A percentile compares a stretch with the other conserved stretches of the same genome.
phyloP scores from a whole-genome alignment of 768 basidiomycete species.

The Pulveroboletus frians region DNA sequence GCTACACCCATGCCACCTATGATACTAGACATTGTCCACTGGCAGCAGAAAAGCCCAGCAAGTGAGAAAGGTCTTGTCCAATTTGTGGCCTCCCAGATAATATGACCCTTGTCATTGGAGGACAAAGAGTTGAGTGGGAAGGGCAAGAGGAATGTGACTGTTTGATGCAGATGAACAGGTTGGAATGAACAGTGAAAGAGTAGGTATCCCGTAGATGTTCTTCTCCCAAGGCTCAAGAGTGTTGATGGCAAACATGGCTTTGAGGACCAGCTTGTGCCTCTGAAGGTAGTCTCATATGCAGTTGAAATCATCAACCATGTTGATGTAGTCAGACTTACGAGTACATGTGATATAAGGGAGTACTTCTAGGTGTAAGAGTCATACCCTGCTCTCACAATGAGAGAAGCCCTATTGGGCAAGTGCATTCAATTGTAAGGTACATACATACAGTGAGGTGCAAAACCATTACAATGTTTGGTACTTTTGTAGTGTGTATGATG shows the following conservation, averaged over 20 bases:
- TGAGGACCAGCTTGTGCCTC: slow-evolving; percentile 43
- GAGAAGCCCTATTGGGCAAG: too few relatives aligned
- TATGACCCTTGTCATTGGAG: slow-evolving; percentile 52
- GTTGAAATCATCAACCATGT: slow-evolving; percentile 7
- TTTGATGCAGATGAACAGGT: neutral
- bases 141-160: slow-evolving; percentile 39
- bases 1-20: too few relatives aligned
- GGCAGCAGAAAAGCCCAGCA: slow-evolving; percentile 18
- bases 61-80: slow-evolving; percentile 22
- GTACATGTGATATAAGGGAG: too few relatives aligned
- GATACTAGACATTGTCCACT: slow-evolving; percentile 27
- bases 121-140: slow-evolving; percentile 52
- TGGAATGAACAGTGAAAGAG: neutral
- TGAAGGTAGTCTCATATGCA: slow-evolving; percentile 37
- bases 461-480: too few relatives aligned
- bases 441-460: too few relatives aligned
- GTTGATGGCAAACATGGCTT: slow-evolving; percentile 53
- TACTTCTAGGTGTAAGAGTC: too few relatives aligned
- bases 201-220: slow-evolving; percentile 47
- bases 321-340: too few relatives aligned
- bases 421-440: neutral
- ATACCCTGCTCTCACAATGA: too few relatives aligned
- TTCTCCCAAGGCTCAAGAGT: slow-evolving; percentile 72
- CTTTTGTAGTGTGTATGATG: too few relatives aligned
- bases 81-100: slow-evolving; percentile 57